These are phyloP conservation scores for Eremothecium sinecaudum DNA, from an alignment of 1,139 yeast species.

Conservation along the genomic window DNA sequence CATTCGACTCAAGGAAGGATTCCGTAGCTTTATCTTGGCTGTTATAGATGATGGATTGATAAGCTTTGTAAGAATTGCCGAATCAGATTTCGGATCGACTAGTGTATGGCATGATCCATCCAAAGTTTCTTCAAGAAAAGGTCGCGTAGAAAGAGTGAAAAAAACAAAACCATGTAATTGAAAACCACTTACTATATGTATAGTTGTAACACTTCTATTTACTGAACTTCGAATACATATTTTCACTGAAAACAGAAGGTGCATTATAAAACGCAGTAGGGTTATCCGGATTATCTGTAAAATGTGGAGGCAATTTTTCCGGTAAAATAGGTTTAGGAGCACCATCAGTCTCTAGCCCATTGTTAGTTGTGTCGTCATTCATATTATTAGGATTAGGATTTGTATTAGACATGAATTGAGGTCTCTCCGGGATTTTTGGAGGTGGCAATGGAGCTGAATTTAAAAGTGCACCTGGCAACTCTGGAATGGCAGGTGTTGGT, in stretches of 20 bases:
- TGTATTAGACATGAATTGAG: constrained; percentile 2
- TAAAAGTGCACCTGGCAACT: constrained; percentile 9
- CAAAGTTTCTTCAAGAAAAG: neutral
- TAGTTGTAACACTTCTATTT: constrained; percentile 2
- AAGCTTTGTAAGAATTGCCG: constrained; percentile 52
- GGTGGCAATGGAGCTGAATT: neutral
- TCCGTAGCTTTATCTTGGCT: constrained; percentile 49
- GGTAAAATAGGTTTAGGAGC: neutral
- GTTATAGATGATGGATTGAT: constrained; percentile 64
- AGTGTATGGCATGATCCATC: constrained; percentile 28
- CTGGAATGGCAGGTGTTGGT: neutral
- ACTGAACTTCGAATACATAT: constrained; percentile 34
- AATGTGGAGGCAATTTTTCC: neutral
- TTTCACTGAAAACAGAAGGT: constrained; percentile 40
- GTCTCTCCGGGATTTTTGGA: neutral
- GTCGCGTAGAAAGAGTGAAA: neutral
- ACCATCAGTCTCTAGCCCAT: neutral
- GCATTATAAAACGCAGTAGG: constrained; percentile 35
- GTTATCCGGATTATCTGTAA: constrained; percentile 14
- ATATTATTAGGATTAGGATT: neutral
- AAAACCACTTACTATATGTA: neutral
- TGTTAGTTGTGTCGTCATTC: constrained; percentile 1
- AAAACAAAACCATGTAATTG: neutral
- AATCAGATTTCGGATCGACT: constrained; percentile 47
- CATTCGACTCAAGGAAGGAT: constrained; percentile 39